Evolutionary conservation across 257 asterid species (phyloP), one percentile per base, ranked within the genome.

Genomic region (Plectranthus barbatus): DNA sequence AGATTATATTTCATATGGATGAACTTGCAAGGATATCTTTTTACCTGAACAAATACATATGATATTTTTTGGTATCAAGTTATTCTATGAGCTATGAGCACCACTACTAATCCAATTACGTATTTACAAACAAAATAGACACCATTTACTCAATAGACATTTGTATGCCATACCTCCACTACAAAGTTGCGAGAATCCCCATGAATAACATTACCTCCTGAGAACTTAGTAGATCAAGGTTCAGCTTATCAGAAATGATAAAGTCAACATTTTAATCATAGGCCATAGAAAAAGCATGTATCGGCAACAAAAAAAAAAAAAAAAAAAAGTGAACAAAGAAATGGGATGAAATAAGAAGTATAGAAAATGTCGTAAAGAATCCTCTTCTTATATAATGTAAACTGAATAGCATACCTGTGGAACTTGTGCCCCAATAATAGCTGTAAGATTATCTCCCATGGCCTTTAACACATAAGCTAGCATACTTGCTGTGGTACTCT

Each of bases 401-500:
- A 56, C 23, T 15, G 58, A 69, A 55, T 52, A 59, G 60, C 48
- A 47, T 61, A 79, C 79, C 78, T 65, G 79, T 10, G 79, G 77
- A 42, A 73, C 84, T 71, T 53, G 66, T 61, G 77, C 81, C 46
- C 84, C 84, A 61, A 73, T 50, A 26, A 67, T 70, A 70, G 79
- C 81, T 40, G 81, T 70, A 60, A 76, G 73, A 63, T 79, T 74
- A 73, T 70, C 73, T 52, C 79, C 79, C 77, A 66, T 65, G 11
- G 74, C 74, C 41, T 69, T 66, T 41, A 79, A 72, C 14, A 75
- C 47, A 69, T 65, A 68, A n/a, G 83, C 69, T 13, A 74, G 72
- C 78, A 79, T 75, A 69, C 81, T 72, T 24, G 81, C 14, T 5
- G 78, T 68, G 36, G 76, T 78, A 65, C 76, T 75, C 75, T 79